Conservation (phyloP, 1,284 basidiomycete species). For the Ustilago trichophora region DNA sequence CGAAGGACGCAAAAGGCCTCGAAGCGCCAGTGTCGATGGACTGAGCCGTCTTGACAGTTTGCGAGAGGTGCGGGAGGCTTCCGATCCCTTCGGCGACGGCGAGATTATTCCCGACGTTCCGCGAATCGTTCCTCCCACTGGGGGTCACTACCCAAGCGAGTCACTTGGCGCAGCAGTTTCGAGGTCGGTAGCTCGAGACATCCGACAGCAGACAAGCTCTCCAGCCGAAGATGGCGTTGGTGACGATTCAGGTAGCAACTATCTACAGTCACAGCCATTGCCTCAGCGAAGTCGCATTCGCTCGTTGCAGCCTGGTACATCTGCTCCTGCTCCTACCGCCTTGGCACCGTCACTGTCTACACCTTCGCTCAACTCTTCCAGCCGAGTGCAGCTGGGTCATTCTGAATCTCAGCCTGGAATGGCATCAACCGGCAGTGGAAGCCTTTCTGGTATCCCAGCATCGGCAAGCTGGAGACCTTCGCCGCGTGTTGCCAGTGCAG, state of each 20-base stretch:
- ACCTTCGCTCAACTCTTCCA: constrained; percentile 14
- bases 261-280: constrained; percentile 6
- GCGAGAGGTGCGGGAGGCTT: constrained; percentile 17
- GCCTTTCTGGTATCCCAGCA: constrained; percentile 12
- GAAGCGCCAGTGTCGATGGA: constrained; percentile 21
- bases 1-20: constrained; percentile 21
- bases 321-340: constrained; percentile 17
- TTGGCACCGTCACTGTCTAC: constrained; percentile 31
- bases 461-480: constrained; percentile 44
- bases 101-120: background rate
- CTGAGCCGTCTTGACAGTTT: constrained; percentile 30
- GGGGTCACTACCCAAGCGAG: constrained; percentile 42
- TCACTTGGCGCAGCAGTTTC: constrained; percentile 42
- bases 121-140: background rate
- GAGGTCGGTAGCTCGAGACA: constrained; percentile 14
- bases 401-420: background rate
- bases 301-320: constrained; percentile 22
- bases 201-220: background rate
- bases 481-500: constrained; percentile 32
- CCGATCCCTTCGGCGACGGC: constrained; percentile 22
- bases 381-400: background rate
- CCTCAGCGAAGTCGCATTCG: constrained; percentile 28
- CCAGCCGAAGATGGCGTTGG: background rate
- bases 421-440: constrained; percentile 1
- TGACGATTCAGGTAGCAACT: background rate